These are phyloP conservation scores for Paecilomyces fulvus DNA, from an alignment of 2,329 filamentous ascomycete species.

Conservation along the genomic window DNA sequence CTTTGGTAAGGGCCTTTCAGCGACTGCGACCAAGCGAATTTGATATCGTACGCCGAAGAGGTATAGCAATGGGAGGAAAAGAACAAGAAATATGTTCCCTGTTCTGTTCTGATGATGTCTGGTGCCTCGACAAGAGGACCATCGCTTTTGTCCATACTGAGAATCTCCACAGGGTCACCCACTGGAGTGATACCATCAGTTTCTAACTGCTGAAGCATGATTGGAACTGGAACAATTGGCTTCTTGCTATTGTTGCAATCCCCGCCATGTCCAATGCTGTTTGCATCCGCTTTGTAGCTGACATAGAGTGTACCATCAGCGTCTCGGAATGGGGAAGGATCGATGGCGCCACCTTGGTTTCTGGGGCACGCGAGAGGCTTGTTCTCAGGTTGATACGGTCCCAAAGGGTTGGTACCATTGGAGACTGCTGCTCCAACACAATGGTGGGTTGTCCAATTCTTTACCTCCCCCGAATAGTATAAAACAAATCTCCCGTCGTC, in stretches of 20 bases:
- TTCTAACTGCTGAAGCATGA: constrained; percentile 30
- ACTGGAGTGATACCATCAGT: constrained; percentile 43
- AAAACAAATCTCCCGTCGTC: constrained; percentile 45
- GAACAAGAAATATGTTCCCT: constrained; percentile 48
- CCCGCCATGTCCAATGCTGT: constrained; percentile 41
- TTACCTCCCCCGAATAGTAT: constrained; percentile 47
- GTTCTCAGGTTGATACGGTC: constrained; percentile 41
- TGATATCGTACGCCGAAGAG: constrained; percentile 47
- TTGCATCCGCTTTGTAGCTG: constrained; percentile 58
- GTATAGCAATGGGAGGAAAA: constrained; percentile 54
- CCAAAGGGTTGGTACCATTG: constrained; percentile 12
- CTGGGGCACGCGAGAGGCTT: constrained; percentile 45
- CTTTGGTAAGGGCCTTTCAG: constrained; percentile 29
- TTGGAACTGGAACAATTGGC: constrained; percentile 21
- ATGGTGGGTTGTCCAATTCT: constrained; percentile 34
- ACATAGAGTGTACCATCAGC: constrained; percentile 46
- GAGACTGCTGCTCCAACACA: constrained; percentile 51
- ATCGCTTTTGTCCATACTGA: constrained; percentile 53
- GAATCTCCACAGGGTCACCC: constrained; percentile 46
- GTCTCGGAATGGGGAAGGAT: constrained; percentile 53
- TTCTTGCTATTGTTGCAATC: constrained; percentile 34
- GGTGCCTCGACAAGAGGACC: constrained; percentile 56
- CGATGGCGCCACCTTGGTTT: constrained; percentile 51
- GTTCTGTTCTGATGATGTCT: constrained; percentile 31
- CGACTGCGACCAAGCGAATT: constrained; percentile 44